Evolutionary conservation across 2,329 filamentous ascomycete species (phyloP).

Genomic region (Penicillium sp.): DNA sequence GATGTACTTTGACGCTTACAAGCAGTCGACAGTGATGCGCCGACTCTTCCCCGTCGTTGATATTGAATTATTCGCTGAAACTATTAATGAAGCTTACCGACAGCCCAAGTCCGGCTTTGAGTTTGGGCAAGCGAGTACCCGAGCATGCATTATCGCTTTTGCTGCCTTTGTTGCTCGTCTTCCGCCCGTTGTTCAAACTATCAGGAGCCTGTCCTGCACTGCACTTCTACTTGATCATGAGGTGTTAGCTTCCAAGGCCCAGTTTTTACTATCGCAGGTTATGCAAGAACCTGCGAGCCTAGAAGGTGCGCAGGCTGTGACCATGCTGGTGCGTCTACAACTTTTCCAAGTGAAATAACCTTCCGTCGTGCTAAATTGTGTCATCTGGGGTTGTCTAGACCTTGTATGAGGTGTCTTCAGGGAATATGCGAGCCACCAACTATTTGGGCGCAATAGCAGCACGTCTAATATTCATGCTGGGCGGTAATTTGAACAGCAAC

Average conservation of each 20-base stretch:
- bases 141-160: slow-evolving; percentile 53
- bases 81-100: slow-evolving; percentile 48
- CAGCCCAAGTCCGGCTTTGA: slow-evolving; percentile 13
- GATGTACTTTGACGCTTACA: slow-evolving; percentile 33
- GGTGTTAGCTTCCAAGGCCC: slow-evolving; percentile 42
- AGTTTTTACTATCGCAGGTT: slow-evolving; percentile 45
- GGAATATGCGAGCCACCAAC: slow-evolving; percentile 48
- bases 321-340: slow-evolving; percentile 49
- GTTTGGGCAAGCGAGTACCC: slow-evolving; percentile 37
- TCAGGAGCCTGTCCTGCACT: neutral
- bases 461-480: slow-evolving; percentile 52
- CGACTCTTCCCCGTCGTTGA: slow-evolving; percentile 54
- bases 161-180: slow-evolving; percentile 38
- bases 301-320: slow-evolving; percentile 46
- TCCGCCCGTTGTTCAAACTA: slow-evolving; percentile 11
- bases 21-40: slow-evolving; percentile 36
- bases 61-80: slow-evolving; percentile 47
- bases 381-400: slow-evolving; percentile 20
- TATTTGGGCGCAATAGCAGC: slow-evolving; percentile 49
- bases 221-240: slow-evolving; percentile 41
- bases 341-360: neutral
- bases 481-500: slow-evolving; percentile 42
- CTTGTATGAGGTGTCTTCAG: slow-evolving; percentile 47
- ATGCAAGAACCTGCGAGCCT: slow-evolving; percentile 46
- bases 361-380: neutral